Evolutionary conservation across 1,139 yeast species (phyloP), one percentile per base, ranked within the genome.

Genomic region (Sugiyamaella novakii): DNA sequence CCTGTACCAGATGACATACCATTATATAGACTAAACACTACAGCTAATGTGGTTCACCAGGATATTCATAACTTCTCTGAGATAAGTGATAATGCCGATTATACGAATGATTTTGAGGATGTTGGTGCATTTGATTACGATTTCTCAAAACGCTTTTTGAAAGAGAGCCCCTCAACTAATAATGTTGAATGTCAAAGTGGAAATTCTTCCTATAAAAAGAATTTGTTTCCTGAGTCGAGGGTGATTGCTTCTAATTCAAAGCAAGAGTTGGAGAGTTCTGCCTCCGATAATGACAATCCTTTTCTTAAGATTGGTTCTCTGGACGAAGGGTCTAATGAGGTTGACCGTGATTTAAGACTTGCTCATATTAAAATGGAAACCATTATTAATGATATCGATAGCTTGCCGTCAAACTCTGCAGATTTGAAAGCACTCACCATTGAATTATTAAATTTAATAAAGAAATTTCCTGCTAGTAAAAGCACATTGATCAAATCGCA

Each of bases 401-500:
- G 24, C 2, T 6, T 18, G 38, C 5, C 25, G 5, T 19, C 35
- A 3, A 29, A 19, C 21, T 21, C 36, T 5, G n/a, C 35, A 17
- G 40, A 42, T 2, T n/a, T 43, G 15, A 43, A 43, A 17, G 6
- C 8, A 4, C 21, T 21, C 3, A 27, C 42, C 8, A 21, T 7
- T 8, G 35, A 28, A 27, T 12, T 45, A 10, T 14, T 45, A 5
- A 22, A 14, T 3, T 11, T 42, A 12, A 21, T 47, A 2, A 14
- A 19, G n/a, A 18, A 22, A 12, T 43, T 14, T 17, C 53, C 50
- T 7, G 48, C 39, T 5, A 39, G 46, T 15, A 27, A 31, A 17
- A 39, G 28, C 11, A 41, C 46, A 17, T 11, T 50, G 2, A 22
- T 50, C 10, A 50, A 40, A 22, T 27, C 22, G n/a, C 33, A 43